These are phyloP conservation scores for Aspergillus kassunensis DNA, from an alignment of 495 filamentous ascomycete genomes.

Conservation along the genomic window DNA sequence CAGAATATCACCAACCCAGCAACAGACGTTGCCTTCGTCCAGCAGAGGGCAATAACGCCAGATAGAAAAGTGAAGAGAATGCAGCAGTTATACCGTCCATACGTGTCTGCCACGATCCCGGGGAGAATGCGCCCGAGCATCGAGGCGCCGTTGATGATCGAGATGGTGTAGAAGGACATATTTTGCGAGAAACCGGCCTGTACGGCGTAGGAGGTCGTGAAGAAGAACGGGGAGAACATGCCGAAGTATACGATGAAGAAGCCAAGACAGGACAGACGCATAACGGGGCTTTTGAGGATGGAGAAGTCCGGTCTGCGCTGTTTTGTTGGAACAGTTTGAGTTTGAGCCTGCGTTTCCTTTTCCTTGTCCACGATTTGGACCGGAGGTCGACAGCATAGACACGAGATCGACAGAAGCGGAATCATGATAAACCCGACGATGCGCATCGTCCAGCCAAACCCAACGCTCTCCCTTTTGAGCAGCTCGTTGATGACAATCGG, in stretches of 20 bases:
- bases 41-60: conserved; percentile 43
- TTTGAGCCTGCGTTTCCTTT: neutral
- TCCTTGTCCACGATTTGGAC: no score
- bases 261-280: conserved; percentile 47
- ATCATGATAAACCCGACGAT: conserved; percentile 49
- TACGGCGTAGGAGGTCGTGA: conserved; percentile 34
- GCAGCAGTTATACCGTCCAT: conserved; percentile 68
- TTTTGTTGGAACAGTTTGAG: no score
- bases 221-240: conserved; percentile 48
- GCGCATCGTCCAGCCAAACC: conserved; percentile 50
- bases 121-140: conserved; percentile 38
- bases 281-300: conserved; percentile 20
- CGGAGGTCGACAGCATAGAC: conserved; percentile 28
- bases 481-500: conserved; percentile 40
- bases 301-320: conserved; percentile 14
- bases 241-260: conserved; percentile 44
- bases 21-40: conserved; percentile 33
- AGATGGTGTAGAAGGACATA: conserved; percentile 41
- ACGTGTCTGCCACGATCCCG: conserved; percentile 62
- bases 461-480: conserved; percentile 28
- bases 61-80: conserved; percentile 54
- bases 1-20: conserved; percentile 34
- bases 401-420: conserved; percentile 53
- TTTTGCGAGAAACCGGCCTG: conserved; percentile 30
- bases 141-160: conserved; percentile 45